phyloP scores from a whole-genome alignment of 441 rosid genomes.

The Brassica balearica region DNA sequence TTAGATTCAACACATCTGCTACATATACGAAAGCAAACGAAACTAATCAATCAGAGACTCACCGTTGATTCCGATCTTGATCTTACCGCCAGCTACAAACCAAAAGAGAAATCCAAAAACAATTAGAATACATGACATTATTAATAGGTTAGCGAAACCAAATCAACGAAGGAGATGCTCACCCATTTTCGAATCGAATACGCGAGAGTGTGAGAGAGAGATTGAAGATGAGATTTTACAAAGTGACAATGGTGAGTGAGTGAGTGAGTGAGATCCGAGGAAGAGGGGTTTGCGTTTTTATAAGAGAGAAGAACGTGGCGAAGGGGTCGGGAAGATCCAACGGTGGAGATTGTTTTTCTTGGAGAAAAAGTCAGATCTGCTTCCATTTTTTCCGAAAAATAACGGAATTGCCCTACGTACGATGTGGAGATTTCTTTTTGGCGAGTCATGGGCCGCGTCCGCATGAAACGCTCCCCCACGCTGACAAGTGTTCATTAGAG shows the following conservation, averaged over 20 bases:
- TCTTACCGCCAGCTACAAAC: conserved; percentile 53
- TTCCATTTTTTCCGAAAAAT: not conserved
- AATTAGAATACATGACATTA: not conserved
- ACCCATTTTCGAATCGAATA: conserved; percentile 15
- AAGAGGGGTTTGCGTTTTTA: conserved; percentile 14
- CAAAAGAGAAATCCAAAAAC: not conserved
- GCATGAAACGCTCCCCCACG: too few relatives aligned
- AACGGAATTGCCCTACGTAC: not conserved
- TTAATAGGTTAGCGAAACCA: not conserved
- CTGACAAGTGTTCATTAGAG: too few relatives aligned
- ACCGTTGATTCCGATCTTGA: conserved; percentile 81
- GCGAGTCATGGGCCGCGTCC: too few relatives aligned
- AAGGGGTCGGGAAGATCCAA: conserved; percentile 17
- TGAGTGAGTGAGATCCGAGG: conserved; percentile 10
- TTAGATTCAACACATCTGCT: conserved; percentile 10
- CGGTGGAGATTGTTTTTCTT: conserved; percentile 25
- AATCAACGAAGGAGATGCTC: conserved; percentile 7
- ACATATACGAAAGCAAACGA: not conserved
- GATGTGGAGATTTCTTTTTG: not conserved
- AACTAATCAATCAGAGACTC: conserved; percentile 19
- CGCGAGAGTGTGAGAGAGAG: conserved; percentile 10
- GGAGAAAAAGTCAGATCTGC: conserved; percentile 31
- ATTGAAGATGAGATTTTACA: not conserved
- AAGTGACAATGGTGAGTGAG: conserved; percentile 4
- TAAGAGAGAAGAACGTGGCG: conserved; percentile 26